Base-by-base conservation (phyloP, 2,329 filamentous ascomycete genomes). In the Fusarium coffeatum region DNA sequence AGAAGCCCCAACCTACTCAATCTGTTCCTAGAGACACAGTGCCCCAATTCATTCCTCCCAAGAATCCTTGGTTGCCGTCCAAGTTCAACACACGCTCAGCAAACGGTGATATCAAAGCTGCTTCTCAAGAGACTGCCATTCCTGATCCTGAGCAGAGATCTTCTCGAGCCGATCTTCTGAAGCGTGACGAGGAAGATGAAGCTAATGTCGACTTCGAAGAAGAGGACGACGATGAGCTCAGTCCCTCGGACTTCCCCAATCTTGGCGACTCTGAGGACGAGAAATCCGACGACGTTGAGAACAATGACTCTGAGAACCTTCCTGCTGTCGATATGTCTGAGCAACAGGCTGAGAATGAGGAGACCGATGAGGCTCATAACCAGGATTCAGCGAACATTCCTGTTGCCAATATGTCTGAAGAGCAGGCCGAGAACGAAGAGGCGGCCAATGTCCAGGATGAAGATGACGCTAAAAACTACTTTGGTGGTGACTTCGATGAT, bases 401-500 rank as follows among this genome's bases (percentile, higher is more conserved):
- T 18, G 30, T 23, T 40, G 34, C 20, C 34, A 51, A 51, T 20
- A 27, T 32, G 20, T 45, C 58, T 30, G 48, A 53, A 6, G 30
- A 68, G n/a, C 18, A 49, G n/a, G 28, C 16, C 15, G 48, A 64
- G 11, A 22, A 42, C n/a, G 25, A 47, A n/a, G 55, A 66, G 22
- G 18, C 32, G n/a, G 32, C 11, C 9, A 16, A 48, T 12, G 23
- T 12, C 9, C 41, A 63, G 22, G 63, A 49, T 18, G 57, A 47
- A 18, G 42, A 32, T 13, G 22, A 25, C 23, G 40, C 49, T 18
- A 66, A 63, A 28, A 63, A 67, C 45, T 43, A 63, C 34, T 58
- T 66, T 18, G 64, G 63, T 23, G 62, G 56, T 47, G 56, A 64
- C 30, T 60, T 48, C 18, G 51, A 61, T 41, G 57, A 63, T 8